Evolutionary conservation across 331 rosid genomes (phyloP), one percentile per base, ranked within the genome.

Genomic region (Prunus yedoensis): DNA sequence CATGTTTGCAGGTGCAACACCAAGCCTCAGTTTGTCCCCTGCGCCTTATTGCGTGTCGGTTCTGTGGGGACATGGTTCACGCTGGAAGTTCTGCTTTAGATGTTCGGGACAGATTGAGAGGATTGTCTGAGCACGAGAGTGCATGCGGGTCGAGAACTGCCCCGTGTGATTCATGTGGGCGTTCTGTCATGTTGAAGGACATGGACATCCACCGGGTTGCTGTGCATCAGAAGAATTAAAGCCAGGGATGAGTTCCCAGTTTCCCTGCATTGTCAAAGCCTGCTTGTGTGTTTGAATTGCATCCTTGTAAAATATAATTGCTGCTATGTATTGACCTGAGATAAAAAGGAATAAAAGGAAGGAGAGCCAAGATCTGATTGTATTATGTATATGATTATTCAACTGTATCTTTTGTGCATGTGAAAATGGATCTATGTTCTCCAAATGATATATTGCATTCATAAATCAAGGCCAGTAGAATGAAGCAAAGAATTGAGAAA

Each of bases 1-100:
- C 12, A 17, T 53, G 69, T 68, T 77, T 68, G 77, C 85, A 94
- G 99, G 92, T 92, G 72, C 88, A 87, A 76, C 99, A 94, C 84
- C 97, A 92, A 81, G 78, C 89, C 27, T 80, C 87, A 12, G 81
- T 56, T 79, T 94, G 99, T 41, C 96, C 96, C 11, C 71, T 94
- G 78, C 91, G 99, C 18, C 87, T 94, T 15, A 84, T 90, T 58
- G 16, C 90, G 8, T 94, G 99, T 80, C 88, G 87, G 72, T 94
- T 94, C 71, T 94, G 99, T 35, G 99, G 99, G 60, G 99, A 94
- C 77, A 92, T 92, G 99, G 99, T 94, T 84, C 97, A 82, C 81
- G 99, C 97, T 2, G 99, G 99, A 81, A 92, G 78, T 72, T 86
- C 91, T 27, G 89, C 97, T 2, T 54, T 82, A 56, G 97, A 94